Conservation (phyloP, 129 eudicot species). For the Tagetes patula region DNA sequence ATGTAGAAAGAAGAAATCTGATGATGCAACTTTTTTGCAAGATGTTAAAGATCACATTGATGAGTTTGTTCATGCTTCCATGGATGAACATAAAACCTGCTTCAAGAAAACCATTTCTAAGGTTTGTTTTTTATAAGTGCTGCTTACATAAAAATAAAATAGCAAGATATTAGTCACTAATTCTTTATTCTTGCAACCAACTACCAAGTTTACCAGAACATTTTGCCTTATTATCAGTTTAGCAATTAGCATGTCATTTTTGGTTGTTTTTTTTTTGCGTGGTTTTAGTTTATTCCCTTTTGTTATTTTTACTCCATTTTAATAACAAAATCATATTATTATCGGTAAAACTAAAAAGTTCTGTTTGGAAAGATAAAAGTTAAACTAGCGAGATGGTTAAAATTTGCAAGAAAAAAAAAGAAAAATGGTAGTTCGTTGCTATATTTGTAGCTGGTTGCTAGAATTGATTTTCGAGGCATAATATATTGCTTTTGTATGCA, state of each 20-base stretch:
- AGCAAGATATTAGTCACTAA: not conserved
- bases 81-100: constrained; percentile 78
- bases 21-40: constrained; percentile 61
- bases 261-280: not conserved
- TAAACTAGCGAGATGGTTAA: too few species aligned
- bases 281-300: not conserved
- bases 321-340: not conserved
- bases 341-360: not conserved
- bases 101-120: constrained; percentile 61
- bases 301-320: not conserved
- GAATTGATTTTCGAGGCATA: not conserved
- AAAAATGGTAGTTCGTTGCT: not conserved
- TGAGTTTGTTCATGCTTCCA: constrained; percentile 72
- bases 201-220: not conserved
- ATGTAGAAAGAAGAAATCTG: constrained; percentile 68
- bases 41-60: constrained; percentile 75
- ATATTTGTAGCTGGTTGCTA: not conserved
- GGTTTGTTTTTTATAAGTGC: constrained; percentile 30
- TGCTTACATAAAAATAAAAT: not conserved
- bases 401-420: too few species aligned
- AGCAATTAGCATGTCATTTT: not conserved
- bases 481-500: not conserved
- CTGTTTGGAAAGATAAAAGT: too few species aligned
- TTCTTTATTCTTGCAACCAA: not conserved
- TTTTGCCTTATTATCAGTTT: not conserved